phyloP scores from a whole-genome alignment of 257 asterid species.

The Asclepias syriaca region DNA sequence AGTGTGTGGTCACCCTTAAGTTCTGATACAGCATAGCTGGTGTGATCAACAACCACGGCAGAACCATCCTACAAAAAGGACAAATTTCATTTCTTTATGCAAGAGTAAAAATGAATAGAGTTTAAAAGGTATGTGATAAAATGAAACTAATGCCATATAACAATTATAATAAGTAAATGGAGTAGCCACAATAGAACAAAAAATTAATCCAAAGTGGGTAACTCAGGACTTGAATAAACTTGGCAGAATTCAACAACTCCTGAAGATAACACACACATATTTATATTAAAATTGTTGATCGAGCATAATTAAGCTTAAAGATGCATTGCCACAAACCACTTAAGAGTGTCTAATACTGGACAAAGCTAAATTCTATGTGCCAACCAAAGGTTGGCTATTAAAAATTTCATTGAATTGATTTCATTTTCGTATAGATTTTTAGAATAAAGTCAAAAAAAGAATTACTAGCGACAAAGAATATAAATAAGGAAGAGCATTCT shows the following conservation, averaged over 20 bases:
- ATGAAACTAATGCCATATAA: neutral
- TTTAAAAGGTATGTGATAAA: too few relatives aligned
- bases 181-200: neutral
- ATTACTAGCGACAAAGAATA: neutral
- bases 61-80: slow-evolving; percentile 47
- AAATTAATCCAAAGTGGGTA: neutral
- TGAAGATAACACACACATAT: neutral
- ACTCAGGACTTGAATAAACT: neutral
- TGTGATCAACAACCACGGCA: slow-evolving; percentile 61
- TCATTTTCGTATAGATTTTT: neutral
- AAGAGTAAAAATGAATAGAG: neutral
- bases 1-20: slow-evolving; percentile 68
- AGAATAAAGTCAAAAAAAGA: neutral
- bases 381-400: neutral
- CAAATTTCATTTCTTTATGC: neutral
- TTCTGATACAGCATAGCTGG: slow-evolving; percentile 56
- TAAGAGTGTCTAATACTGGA: neutral
- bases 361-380: neutral
- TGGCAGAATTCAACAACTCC: neutral
- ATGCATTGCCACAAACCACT: neutral
- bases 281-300: too few relatives aligned
- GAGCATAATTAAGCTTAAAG: neutral
- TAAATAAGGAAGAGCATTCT: neutral
- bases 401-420: neutral
- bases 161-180: neutral